phyloP scores from a whole-genome alignment of 768 basidiomycete species.

The Collybia sordida region DNA sequence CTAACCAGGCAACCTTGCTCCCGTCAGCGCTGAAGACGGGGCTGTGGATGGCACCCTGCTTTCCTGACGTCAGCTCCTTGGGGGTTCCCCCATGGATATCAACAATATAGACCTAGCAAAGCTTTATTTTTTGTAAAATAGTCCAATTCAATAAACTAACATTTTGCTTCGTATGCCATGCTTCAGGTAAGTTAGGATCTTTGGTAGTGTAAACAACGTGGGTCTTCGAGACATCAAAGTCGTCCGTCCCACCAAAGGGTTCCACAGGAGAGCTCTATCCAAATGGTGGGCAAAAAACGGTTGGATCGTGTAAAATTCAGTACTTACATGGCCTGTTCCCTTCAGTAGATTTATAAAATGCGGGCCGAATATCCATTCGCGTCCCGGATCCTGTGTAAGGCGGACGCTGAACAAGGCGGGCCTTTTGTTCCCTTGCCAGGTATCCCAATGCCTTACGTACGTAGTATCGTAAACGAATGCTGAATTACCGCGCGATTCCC shows the following conservation, averaged over 20 bases:
- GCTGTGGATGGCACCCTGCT: conserved; percentile 79
- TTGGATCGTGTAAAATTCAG: conserved; percentile 1
- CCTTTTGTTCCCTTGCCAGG: conserved; percentile 72
- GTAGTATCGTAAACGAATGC: conserved; percentile 70
- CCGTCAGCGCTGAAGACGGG: conserved; percentile 70
- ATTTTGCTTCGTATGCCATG: conserved; percentile 90
- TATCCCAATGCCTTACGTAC: conserved; percentile 79
- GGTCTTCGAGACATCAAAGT: conserved; percentile 71
- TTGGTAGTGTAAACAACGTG: conserved; percentile 85
- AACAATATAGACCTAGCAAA: conserved; percentile 65
- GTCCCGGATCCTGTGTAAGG: conserved; percentile 45
- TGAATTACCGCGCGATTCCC: conserved; percentile 69
- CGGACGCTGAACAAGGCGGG: conserved; percentile 71
- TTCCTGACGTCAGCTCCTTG: conserved; percentile 75
- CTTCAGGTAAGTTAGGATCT: conserved; percentile 71
- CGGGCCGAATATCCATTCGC: conserved; percentile 52
- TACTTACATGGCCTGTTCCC: conserved; percentile 68
- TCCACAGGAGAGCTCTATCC: conserved; percentile 73
- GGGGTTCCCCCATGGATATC: conserved; percentile 48
- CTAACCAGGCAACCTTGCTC: conserved; percentile 81
- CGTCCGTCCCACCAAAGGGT: conserved; percentile 82
- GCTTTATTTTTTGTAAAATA: neutral
- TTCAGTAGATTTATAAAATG: conserved; percentile 60
- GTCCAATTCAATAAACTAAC: conserved; percentile 31
- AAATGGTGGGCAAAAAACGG: conserved; percentile 1